These are phyloP conservation scores for Penicillium sp. DNA, from an alignment of 2,329 filamentous ascomycete genomes.

Conservation along the genomic window DNA sequence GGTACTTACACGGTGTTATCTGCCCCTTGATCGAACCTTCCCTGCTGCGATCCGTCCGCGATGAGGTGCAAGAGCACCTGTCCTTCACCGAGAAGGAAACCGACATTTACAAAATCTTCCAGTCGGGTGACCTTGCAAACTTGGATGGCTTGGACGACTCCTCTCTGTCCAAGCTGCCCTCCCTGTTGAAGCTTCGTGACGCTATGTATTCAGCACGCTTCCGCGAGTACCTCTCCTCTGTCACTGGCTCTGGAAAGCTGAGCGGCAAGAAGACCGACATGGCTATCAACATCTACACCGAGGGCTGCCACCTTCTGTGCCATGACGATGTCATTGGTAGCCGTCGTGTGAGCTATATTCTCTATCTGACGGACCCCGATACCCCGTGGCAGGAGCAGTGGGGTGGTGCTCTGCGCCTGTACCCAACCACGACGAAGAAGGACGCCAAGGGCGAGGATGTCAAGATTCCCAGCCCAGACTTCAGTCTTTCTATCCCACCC, in stretches of 20 bases:
- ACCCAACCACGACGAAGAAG: constrained; percentile 68
- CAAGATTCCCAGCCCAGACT: constrained; percentile 77
- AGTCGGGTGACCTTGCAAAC: constrained; percentile 96
- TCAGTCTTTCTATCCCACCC: constrained; percentile 80
- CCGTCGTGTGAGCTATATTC: constrained; percentile 90
- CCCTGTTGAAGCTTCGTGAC: constrained; percentile 87
- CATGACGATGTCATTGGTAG: constrained; percentile 99
- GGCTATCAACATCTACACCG: constrained; percentile 98
- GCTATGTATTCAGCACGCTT: constrained; percentile 90
- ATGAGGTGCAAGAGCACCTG: constrained; percentile 86
- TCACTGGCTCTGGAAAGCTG: constrained; percentile 83
- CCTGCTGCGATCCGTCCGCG: constrained; percentile 81
- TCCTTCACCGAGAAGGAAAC: constrained; percentile 98
- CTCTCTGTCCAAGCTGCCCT: constrained; percentile 82
- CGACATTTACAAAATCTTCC: constrained; percentile 99
- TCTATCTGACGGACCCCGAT: constrained; percentile 93
- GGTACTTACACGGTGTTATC: constrained; percentile 93
- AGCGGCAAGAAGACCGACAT: constrained; percentile 96
- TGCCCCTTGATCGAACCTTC: constrained; percentile 74
- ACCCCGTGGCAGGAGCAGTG: constrained; percentile 85
- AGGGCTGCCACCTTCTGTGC: constrained; percentile 91
- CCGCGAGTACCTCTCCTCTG: constrained; percentile 80
- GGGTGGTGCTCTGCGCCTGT: constrained; percentile 89
- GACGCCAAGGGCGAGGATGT: constrained; percentile 73
- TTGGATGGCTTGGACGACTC: constrained; percentile 89